A percentile compares a stretch with the other conserved stretches of the same genome.
These are phyloP conservation scores for Termitomyces eurrhizus DNA, from an alignment of 768 basidiomycete genomes.

Conservation along the genomic window DNA sequence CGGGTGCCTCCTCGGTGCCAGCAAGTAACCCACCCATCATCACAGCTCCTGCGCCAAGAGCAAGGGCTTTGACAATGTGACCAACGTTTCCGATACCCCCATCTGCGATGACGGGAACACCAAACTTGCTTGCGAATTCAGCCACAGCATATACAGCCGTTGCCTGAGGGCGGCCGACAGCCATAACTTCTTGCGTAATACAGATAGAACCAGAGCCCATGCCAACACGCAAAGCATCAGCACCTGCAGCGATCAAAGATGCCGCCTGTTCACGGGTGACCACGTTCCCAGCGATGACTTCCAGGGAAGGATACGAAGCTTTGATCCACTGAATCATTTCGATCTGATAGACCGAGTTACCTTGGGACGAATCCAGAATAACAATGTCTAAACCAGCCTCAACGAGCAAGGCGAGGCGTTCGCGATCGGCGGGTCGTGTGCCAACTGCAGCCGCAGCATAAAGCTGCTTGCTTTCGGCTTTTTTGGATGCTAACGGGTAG, in stretches of 20 bases:
- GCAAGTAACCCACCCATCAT: conserved; percentile 99
- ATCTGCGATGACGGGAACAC: conserved; percentile 95
- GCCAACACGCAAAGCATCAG: conserved; percentile 92
- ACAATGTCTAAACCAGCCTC: conserved; percentile 96
- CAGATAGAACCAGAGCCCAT: conserved; percentile 99
- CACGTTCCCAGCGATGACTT: conserved; percentile 96
- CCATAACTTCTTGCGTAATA: conserved; percentile 99
- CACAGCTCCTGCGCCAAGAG: conserved; percentile 91
- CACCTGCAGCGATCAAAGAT: conserved; percentile 87
- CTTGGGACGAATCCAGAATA: conserved; percentile 93
- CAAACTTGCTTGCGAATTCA: conserved; percentile 90
- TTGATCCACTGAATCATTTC: conserved; percentile 98
- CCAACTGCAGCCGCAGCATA: conserved; percentile 96
- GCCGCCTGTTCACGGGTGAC: conserved; percentile 98
- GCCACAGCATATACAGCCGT: conserved; percentile 97
- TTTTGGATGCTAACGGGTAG: conserved; percentile 92
- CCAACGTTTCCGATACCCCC: conserved; percentile 95
- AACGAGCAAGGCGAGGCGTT: conserved; percentile 79
- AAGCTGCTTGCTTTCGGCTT: conserved; percentile 88
- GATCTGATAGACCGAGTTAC: conserved; percentile 89
- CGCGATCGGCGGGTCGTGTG: conserved; percentile 84
- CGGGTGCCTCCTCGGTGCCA: conserved; percentile 95
- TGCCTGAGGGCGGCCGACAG: conserved; percentile 96
- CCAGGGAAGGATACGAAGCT: conserved; percentile 73
- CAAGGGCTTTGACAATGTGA: conserved; percentile 94